These are phyloP conservation scores for Phytomonas sp. DNA, from an alignment of 208 protist species.

Conservation along the genomic window DNA sequence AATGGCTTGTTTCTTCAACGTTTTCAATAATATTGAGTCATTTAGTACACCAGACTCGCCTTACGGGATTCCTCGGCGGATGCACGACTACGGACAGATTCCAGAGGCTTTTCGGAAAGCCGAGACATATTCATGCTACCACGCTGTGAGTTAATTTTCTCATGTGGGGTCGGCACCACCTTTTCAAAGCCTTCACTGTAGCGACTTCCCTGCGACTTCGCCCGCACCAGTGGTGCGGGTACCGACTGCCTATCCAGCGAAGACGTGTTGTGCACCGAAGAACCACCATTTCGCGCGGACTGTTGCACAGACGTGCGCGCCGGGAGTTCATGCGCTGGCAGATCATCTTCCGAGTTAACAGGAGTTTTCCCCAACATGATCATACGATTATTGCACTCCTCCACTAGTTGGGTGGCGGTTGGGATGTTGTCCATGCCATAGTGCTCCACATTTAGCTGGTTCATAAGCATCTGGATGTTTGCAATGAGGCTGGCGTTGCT, in stretches of 20 bases:
- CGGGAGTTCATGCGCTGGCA: neutral
- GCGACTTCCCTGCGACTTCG: neutral
- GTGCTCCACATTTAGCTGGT: slow-evolving; percentile 72
- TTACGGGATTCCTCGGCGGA: neutral
- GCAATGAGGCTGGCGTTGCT: slow-evolving; percentile 59
- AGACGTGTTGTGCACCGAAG: slow-evolving; percentile 25
- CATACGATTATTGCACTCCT: slow-evolving; percentile 38
- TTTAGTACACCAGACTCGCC: neutral
- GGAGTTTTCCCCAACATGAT: slow-evolving; percentile 21
- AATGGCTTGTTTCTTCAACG: neutral
- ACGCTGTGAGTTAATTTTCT: neutral
- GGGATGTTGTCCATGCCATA: slow-evolving; percentile 60
- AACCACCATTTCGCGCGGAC: slow-evolving; percentile 15
- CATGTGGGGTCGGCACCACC: neutral
- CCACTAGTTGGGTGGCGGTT: slow-evolving; percentile 41
- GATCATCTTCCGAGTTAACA: neutral
- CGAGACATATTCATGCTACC: neutral
- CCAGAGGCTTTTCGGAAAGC: neutral
- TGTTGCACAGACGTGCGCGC: neutral
- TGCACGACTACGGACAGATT: neutral
- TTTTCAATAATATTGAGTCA: neutral
- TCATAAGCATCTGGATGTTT: slow-evolving; percentile 53
- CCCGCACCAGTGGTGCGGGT: slow-evolving; percentile 7
- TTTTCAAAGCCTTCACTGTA: neutral
- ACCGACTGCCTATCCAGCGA: slow-evolving; percentile 38